A percentile compares a stretch with the other conserved stretches of the same genome.
Conservation (phyloP, 768 basidiomycete genomes). For the Phanerodontia chrysosporium region DNA sequence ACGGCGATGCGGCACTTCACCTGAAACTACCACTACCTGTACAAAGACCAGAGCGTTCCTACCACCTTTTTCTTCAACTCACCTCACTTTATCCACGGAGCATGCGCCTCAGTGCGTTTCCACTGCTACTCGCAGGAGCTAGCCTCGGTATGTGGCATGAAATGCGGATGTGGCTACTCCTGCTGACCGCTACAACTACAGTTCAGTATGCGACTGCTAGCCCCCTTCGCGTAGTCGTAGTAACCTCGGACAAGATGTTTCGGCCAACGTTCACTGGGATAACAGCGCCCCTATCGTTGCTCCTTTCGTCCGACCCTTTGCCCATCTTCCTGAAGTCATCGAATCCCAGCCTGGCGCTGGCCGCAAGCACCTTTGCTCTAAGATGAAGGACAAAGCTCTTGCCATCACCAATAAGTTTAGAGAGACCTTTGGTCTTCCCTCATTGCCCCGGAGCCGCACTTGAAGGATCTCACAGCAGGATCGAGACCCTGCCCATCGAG, state of each 20-base stretch:
- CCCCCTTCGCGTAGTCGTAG: conserved; percentile 47
- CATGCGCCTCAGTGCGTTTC: conserved; percentile 11
- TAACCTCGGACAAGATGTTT: conserved; percentile 23
- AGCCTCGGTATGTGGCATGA: conserved; percentile 10
- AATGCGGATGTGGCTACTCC: background rate
- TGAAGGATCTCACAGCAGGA: background rate
- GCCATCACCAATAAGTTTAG: conserved; percentile 10
- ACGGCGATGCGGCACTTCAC: background rate
- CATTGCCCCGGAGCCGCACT: background rate
- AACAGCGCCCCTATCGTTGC: conserved; percentile 28
- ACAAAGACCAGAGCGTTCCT: background rate
- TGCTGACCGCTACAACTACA: background rate
- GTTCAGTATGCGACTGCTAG: conserved; percentile 19
- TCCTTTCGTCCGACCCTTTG: conserved; percentile 15
- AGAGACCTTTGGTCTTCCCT: conserved; percentile 11
- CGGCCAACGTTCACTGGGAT: conserved; percentile 36
- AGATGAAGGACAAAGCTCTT: conserved; percentile 11
- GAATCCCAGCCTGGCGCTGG: background rate
- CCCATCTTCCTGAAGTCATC: conserved; percentile 6
- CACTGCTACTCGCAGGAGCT: conserved; percentile 10
- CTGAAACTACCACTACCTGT: background rate
- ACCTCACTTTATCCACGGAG: background rate
- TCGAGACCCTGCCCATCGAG: conserved; percentile 16
- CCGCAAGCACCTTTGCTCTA: conserved; percentile 1
- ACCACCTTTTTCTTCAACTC: background rate